phyloP scores from a whole-genome alignment of 257 asterid species.

The Avicennia marina region DNA sequence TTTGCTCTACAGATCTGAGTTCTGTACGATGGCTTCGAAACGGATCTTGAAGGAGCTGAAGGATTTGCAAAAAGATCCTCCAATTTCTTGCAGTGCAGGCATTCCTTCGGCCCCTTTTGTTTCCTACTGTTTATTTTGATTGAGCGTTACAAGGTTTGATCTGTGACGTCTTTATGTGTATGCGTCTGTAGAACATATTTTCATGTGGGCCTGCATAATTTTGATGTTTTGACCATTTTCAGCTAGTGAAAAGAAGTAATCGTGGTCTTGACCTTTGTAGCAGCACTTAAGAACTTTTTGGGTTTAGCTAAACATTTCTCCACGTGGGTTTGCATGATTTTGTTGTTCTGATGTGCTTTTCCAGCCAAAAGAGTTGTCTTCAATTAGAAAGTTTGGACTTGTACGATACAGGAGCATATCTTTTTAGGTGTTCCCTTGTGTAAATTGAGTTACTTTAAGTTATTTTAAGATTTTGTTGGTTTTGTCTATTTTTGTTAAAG shows the following conservation, averaged over 20 bases:
- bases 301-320: not conserved
- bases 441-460: too few species aligned
- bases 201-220: slow-evolving; percentile 11
- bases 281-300: too few species aligned
- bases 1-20: slow-evolving; percentile 34
- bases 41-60: slow-evolving; percentile 60
- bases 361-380: not conserved
- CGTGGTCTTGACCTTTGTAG: too few species aligned
- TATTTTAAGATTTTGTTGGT: not conserved
- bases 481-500: not conserved
- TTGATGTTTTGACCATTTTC: slow-evolving; percentile 16
- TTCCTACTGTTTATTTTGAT: not conserved
- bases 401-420: too few species aligned
- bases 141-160: slow-evolving; percentile 19
- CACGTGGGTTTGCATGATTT: slow-evolving; percentile 13
- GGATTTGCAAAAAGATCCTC: slow-evolving; percentile 59
- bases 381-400: not conserved
- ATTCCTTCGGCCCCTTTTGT: not conserved
- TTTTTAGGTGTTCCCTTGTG: too few species aligned
- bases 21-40: slow-evolving; percentile 48
- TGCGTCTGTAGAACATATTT: slow-evolving; percentile 2
- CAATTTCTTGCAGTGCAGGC: slow-evolving; percentile 57
- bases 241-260: too few species aligned
- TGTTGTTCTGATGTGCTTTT: slow-evolving; percentile 2
- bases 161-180: slow-evolving; percentile 17